These are phyloP conservation scores for Mortierella sp. DNA, from an alignment of 371 early-diverging fungal species.

Conservation along the genomic window DNA sequence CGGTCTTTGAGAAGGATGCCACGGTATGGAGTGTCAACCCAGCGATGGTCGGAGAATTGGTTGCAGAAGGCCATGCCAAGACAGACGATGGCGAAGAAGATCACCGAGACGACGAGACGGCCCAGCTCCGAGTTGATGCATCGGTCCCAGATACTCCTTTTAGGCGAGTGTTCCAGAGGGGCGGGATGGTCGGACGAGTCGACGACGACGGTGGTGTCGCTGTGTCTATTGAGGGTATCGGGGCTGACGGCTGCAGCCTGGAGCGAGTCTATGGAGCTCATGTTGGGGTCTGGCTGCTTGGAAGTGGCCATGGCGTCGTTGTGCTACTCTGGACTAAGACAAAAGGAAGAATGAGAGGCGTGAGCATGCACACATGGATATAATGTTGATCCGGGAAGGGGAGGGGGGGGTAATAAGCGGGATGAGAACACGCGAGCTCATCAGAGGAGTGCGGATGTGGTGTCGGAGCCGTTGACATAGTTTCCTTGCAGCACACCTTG, in stretches of 20 bases:
- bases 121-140: conserved; percentile 42
- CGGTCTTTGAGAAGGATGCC: conserved; percentile 40
- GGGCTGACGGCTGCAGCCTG: not conserved
- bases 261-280: conserved; percentile 26
- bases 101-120: conserved; percentile 14
- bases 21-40: conserved; percentile 33
- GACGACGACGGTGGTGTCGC: conserved; percentile 30
- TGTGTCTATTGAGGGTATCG: conserved; percentile 15
- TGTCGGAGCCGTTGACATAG: too few species aligned
- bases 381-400: too few species aligned
- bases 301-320: conserved; percentile 10
- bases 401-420: too few species aligned
- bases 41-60: conserved; percentile 56
- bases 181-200: not conserved
- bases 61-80: conserved; percentile 53
- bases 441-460: too few species aligned
- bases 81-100: conserved; percentile 46
- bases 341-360: too few species aligned
- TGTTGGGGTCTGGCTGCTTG: conserved; percentile 20
- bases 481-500: too few species aligned
- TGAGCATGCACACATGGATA: too few species aligned
- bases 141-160: conserved; percentile 12
- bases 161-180: not conserved
- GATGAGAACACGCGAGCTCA: too few species aligned
- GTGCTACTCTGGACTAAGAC: too few species aligned